Base-by-base conservation (phyloP, 2,329 filamentous ascomycete species). In the Gliomastix tumulicola region DNA sequence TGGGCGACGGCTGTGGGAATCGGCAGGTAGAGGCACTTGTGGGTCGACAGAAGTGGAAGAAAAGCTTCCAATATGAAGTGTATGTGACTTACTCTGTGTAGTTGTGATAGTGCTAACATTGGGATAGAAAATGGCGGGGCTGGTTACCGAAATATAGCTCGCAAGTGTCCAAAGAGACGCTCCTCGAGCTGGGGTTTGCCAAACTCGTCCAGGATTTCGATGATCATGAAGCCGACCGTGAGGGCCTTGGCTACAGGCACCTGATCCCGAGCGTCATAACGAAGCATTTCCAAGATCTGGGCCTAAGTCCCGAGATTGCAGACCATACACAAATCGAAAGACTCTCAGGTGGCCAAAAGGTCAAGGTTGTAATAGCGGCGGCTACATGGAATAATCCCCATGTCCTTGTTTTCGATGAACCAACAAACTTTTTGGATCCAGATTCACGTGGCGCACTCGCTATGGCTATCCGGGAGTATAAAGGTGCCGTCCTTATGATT, bases 321-420 rank as follows among this genome's bases (percentile, higher is more conserved):
- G 94, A 96, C 67, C 92, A 98, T 77, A 97, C 96, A 62, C 84
- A 96, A 64, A 98, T 98, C 51, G 88, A 86, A 44, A 92, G 89
- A 53, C 74, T 98, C 11, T 96, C 89, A 9, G 92, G 92, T 64
- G 92, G 92, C 13, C 92, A 98, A 60, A 97, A 97, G 66, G 92
- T 98, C 68, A 98, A 98, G 76, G 92, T 98, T 33, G 92, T 98
- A 44, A 80, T 98, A 49, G 92, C 88, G 4, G 87, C 86, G 53
- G 87, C 88, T 50, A 94, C 94, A 88, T 95, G 89, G 89, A 96
- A 97, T 69, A 97, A 97, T 71, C 92, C 92, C 1, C 92, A 98
- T 68, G 67, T 98, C 53, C 79, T 98, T 42, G 92, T 98, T 34
- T 82, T 98, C 18, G 92, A 98, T 74, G 90, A 98, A 66, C 92